Evolutionary conservation across 225 moss, liverwort and hornwort species (phyloP).

Genomic region (Takakia lepidozioides): DNA sequence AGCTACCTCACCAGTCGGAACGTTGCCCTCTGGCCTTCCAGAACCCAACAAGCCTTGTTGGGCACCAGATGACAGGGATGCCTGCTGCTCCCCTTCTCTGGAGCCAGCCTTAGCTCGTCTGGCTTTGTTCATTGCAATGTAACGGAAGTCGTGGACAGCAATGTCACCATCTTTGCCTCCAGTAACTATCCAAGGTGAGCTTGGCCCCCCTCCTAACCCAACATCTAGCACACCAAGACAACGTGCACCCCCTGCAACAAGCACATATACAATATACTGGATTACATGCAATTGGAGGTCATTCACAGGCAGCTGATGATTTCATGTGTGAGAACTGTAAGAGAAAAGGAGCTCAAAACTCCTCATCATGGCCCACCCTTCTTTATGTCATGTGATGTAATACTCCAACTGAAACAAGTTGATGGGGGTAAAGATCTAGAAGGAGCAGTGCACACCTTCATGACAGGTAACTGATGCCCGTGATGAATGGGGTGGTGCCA

Average conservation of each 20-base stretch:
- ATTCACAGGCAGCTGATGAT: too few relatives aligned
- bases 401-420: too few relatives aligned
- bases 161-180: conserved; percentile 62
- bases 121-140: conserved; percentile 32
- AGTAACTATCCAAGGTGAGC: conserved; percentile 53
- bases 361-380: too few relatives aligned
- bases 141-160: conserved; percentile 59
- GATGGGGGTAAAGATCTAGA: too few relatives aligned
- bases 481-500: conserved; percentile 57
- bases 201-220: conserved; percentile 45
- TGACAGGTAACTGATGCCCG: conserved; percentile 55
- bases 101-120: conserved; percentile 19
- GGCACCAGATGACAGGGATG: conserved; percentile 18
- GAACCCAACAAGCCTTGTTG: too few relatives aligned
- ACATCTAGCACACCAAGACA: conserved; percentile 50
- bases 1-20: conserved; percentile 28
- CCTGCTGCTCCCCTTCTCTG: conserved; percentile 4
- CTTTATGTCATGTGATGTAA: too few relatives aligned
- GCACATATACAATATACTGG: background rate
- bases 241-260: conserved; percentile 48
- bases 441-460: conserved; percentile 46
- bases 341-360: too few relatives aligned
- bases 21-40: too few relatives aligned
- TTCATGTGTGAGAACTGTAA: too few relatives aligned
- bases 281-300: too few relatives aligned